Evolutionary conservation across 106 monocot species (phyloP), one percentile per base, ranked within the genome.

Genomic region (Vanilla planifolia): DNA sequence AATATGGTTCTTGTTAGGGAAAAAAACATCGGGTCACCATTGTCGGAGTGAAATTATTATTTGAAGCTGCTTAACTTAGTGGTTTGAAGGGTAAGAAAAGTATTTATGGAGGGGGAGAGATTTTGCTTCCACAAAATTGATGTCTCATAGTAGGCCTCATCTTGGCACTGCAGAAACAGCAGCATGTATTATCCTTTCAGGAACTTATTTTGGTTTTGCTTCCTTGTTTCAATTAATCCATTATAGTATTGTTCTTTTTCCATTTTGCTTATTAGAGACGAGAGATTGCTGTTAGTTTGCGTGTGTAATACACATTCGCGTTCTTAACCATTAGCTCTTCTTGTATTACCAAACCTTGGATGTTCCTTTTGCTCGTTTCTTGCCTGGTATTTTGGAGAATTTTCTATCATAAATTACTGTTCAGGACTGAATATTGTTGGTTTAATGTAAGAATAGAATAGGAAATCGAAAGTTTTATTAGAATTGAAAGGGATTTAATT

Each of bases 121-220:
- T 21, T 57, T 35, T 35, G 8, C 8, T 35, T 57, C 33, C 26
- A 9, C 28, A 30, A 24, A 30, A 15, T 53, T 48, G 10, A 48
- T 6, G 53, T 28, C 28, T 53, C 30, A 16, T 53, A 29, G 10
- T 53, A 28, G 53, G 30, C 24, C 35, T 57, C 35, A 35, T 28
- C 20, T 57, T 33, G 20, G 33, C 34, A 8, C 19, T 36, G 57
- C 7, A 17, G 10, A 56, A 56, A 28, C 52, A 52, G 52, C 13
- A 52, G 27, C 28, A 27, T 52, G 52, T 53, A 30, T 53, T 7
- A 26, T 51, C 51, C 23, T 51, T 51, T 53, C 16, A 13, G 30
- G 27, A 29, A 14, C 11, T 25, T 48, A 25, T 48, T n/a, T 13
- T 50, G 48, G 11, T 50, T 50, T 50, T 50, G 22, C 48, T 8